Evolutionary conservation across 768 basidiomycete species (phyloP).

Genomic region (Baorangia bicolor): DNA sequence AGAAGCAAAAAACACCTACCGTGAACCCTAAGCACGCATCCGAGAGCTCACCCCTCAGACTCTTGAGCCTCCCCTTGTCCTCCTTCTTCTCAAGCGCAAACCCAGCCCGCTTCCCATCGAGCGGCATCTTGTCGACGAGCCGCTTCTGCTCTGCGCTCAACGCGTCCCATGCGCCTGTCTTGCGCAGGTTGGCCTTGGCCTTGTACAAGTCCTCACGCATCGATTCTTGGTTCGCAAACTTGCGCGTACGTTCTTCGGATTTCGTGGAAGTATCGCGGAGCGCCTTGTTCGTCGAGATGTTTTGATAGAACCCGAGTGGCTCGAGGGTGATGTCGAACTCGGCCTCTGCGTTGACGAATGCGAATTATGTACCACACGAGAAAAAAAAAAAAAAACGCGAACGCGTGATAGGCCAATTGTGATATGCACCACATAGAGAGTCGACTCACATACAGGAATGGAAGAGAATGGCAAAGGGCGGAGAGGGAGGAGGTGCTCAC

Average conservation of each 20-base stretch:
- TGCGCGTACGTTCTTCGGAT: conserved; percentile 67
- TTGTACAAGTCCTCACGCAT: conserved; percentile 82
- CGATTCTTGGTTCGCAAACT: conserved; percentile 71
- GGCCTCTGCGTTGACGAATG: conserved; percentile 60
- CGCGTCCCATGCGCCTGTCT: conserved; percentile 57
- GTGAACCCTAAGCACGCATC: conserved; percentile 74
- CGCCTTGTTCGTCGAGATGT: conserved; percentile 70
- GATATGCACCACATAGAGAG: background rate
- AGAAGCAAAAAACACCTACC: conserved; percentile 40
- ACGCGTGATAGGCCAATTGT: too few species aligned
- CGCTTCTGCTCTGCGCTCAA: conserved; percentile 68
- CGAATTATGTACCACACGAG: conserved; percentile 42
- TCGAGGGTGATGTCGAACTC: conserved; percentile 49
- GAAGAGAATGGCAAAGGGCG: too few species aligned
- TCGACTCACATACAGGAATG: conserved; percentile 58
- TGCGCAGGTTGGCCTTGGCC: conserved; percentile 69
- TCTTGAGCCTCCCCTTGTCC: conserved; percentile 49
- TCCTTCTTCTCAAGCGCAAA: conserved; percentile 68
- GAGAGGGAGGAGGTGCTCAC: too few species aligned
- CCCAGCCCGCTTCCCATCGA: conserved; percentile 80
- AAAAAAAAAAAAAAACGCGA: conserved; percentile 2
- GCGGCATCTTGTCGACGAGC: conserved; percentile 76
- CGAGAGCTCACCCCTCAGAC: conserved; percentile 74
- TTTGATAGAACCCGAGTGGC: conserved; percentile 76
- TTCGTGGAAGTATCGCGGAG: conserved; percentile 81